Percentiles rank a stretch among this genome's conserved stretches.
Evolutionary conservation across 2,329 filamentous ascomycete species (phyloP).

Genomic region (Talaromyces sp.): DNA sequence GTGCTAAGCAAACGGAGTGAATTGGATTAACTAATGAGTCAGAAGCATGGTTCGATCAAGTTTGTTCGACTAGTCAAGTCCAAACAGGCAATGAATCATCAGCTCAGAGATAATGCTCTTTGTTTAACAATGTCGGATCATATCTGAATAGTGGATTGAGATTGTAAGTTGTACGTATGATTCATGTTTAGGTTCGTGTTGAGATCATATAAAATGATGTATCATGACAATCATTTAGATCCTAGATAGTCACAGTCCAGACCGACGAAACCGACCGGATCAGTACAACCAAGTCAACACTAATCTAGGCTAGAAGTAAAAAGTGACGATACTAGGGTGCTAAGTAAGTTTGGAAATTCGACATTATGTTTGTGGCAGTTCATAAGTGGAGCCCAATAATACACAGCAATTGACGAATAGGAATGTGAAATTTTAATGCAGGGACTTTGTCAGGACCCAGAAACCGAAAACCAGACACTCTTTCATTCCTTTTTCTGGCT

Average conservation of each 20-base stretch:
- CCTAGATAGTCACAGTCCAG: not conserved
- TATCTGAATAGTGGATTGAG: not conserved
- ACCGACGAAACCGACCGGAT: not conserved
- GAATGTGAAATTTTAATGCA: not conserved
- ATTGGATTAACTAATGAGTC: not conserved
- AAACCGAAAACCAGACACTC: constrained; percentile 10
- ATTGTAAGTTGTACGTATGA: not conserved
- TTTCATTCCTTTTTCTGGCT: not conserved
- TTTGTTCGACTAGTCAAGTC: not conserved
- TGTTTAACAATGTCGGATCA: not conserved
- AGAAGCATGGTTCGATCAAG: not conserved
- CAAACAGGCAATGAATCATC: not conserved
- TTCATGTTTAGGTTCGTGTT: not conserved
- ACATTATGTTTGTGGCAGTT: not conserved
- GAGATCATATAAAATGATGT: not conserved
- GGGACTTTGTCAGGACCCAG: constrained; percentile 13
- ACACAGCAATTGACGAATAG: constrained; percentile 4
- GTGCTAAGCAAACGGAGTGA: not conserved
- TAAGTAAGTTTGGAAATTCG: not conserved
- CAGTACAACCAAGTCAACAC: not conserved
- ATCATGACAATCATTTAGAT: not conserved
- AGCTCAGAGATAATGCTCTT: not conserved
- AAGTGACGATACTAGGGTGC: not conserved
- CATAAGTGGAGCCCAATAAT: not conserved
- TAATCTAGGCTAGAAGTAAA: not conserved